Conservation (phyloP, 495 filamentous ascomycete genomes). For the Aspergillus ostianus region DNA sequence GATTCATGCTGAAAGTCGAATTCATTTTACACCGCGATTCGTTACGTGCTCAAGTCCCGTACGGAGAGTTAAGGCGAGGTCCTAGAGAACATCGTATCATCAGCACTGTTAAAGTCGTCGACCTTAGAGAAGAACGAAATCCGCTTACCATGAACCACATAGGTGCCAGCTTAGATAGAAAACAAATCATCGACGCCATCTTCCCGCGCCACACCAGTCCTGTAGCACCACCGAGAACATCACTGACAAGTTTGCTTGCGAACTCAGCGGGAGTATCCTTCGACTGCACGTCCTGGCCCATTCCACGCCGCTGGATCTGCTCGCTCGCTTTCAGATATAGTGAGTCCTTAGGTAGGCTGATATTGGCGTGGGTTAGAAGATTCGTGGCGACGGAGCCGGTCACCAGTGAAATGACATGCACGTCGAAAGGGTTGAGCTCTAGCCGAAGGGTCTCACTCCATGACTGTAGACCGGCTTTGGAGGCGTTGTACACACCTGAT, state of each 20-base stretch:
- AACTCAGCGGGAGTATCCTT: slow-evolving; percentile 1
- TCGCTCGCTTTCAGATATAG: slow-evolving; percentile 5
- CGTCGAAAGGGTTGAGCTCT: slow-evolving; percentile 30
- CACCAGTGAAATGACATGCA: slow-evolving; percentile 43
- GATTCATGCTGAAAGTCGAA: too few relatives aligned
- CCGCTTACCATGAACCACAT: background rate
- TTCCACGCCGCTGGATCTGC: background rate
- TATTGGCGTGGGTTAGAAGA: slow-evolving; percentile 3
- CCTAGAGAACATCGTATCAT: background rate
- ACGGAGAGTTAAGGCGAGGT: background rate
- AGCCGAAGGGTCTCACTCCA: slow-evolving; percentile 28
- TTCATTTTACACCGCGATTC: too few relatives aligned
- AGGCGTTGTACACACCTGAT: slow-evolving; percentile 25
- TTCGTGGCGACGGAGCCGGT: slow-evolving; percentile 16
- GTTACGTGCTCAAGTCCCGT: background rate
- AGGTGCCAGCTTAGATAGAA: background rate
- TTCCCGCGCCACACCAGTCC: slow-evolving; percentile 10
- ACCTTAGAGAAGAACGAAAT: background rate
- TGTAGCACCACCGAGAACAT: slow-evolving; percentile 8
- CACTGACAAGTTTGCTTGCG: slow-evolving; percentile 12
- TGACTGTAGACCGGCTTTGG: slow-evolving; percentile 27
- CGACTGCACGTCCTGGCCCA: slow-evolving; percentile 2
- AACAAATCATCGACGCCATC: background rate
- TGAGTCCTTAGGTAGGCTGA: slow-evolving; percentile 7
- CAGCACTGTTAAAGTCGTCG: background rate